Evolutionary conservation across 73 alveolate genomes (phyloP).

Genomic region (Paramecium primaurelia): DNA sequence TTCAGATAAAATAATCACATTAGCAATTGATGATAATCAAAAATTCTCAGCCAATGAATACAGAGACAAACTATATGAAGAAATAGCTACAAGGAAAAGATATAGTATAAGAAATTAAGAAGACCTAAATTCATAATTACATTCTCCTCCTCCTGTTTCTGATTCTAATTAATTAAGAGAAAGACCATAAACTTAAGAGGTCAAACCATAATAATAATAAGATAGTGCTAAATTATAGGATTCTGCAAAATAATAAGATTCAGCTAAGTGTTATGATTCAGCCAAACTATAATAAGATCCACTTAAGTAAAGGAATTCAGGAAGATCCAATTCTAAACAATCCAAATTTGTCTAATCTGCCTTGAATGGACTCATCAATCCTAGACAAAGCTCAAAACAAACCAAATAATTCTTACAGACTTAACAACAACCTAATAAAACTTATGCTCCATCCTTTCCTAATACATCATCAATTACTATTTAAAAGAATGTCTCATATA

Average conservation of each 20-base stretch:
- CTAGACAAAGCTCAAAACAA: not conserved
- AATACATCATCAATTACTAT: constrained; percentile 5
- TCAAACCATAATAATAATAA: not conserved
- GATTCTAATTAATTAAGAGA: not conserved
- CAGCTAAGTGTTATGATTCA: not conserved
- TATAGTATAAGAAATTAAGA: constrained; percentile 6
- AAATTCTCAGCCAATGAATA: constrained; percentile 82
- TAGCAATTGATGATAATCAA: constrained; percentile 82
- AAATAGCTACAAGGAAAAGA: constrained; percentile 77
- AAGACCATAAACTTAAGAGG: constrained; percentile 7
- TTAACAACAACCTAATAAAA: constrained; percentile 22
- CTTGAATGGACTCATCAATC: constrained; percentile 24
- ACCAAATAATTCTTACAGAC: not conserved
- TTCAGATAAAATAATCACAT: constrained; percentile 74
- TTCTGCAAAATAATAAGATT: not conserved
- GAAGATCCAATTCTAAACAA: not conserved
- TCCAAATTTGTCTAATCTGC: not conserved
- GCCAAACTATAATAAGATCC: not conserved
- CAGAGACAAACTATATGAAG: constrained; percentile 81
- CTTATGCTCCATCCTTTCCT: constrained; percentile 29
- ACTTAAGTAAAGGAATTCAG: not conserved
- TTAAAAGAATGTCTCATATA: constrained; percentile 39
- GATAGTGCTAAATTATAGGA: not conserved
- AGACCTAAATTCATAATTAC: not conserved
- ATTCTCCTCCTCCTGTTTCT: constrained; percentile 36